Evolutionary conservation across 345 rosid species (phyloP), one percentile per base, ranked within the genome.

Genomic region (Draba incana): DNA sequence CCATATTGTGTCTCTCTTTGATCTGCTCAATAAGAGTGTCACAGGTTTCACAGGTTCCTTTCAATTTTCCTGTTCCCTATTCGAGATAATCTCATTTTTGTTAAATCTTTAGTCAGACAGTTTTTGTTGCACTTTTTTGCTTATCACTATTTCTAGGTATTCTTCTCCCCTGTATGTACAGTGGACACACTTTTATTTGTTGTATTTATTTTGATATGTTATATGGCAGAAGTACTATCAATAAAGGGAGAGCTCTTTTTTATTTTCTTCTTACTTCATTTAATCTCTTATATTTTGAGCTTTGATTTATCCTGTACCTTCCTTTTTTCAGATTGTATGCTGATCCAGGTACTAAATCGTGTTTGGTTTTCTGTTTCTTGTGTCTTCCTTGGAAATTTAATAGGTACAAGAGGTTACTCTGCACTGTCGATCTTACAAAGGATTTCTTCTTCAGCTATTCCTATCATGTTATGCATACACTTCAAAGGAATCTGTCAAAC

Each of bases 391-490:
- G 77, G 45, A 63, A 79, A 76, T 65, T 81, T 68, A 56, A 51
- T 46, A 91, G 99, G 86, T 94, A 91, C 92, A 94, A 90, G 92
- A 90, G 87, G 87, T 97, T 94, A 61, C 91, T 94, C 51, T 77
- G 91, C 88, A 72, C 82, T 39, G 88, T 94, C 70, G 97, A 94
- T 83, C 97, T 94, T 72, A 81, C 88, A 54, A 90, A 85, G 88
- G 97, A 94, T 86, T 94, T 88, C 92, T 88, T 85, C 84, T 94
- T 85, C 82, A 94, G 99, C 90, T 94, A 94, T 77, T 84, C 99
- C 53, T 94, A 88, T 74, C 75, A 85, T 77, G 63, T 84, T 59
- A 94, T 87, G 95, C 84, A 84, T 77, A 83, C 92, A 57, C 95
- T 94, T 57, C 99, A 94, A 79, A 88, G 77, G 75, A 94, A 91